A percentile compares a stretch with the other conserved stretches of the same genome.
phyloP scores from a whole-genome alignment of 192 early-diverging fungal genomes.

The Rhizophagus clarus region DNA sequence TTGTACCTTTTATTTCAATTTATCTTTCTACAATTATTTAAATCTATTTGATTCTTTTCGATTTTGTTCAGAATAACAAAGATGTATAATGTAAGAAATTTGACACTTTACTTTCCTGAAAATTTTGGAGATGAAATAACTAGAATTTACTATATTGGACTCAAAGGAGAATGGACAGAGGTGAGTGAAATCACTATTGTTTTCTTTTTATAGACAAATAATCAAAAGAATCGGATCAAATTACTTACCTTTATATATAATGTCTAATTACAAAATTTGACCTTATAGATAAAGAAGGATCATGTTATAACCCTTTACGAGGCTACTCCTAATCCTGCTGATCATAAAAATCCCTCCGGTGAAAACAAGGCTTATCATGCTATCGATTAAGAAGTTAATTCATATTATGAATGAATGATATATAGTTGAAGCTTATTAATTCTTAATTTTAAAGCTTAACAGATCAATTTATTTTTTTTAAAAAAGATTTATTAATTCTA shows the following conservation, averaged over 20 bases:
- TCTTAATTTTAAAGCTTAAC: neutral
- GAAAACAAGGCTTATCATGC: constrained; percentile 51
- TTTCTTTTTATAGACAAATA: neutral
- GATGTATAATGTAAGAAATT: constrained; percentile 74
- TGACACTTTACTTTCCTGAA: constrained; percentile 80
- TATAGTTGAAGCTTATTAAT: no score
- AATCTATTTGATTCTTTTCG: neutral
- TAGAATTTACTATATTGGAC: constrained; percentile 77
- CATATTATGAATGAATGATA: no score
- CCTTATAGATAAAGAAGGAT: constrained; percentile 57
- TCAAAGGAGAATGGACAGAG: constrained; percentile 90
- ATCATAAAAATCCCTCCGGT: constrained; percentile 63
- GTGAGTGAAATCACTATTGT: constrained; percentile 40
- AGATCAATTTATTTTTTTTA: neutral
- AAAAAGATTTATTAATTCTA: neutral
- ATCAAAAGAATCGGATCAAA: neutral
- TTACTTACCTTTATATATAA: neutral
- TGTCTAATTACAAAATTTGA: neutral
- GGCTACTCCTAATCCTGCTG: constrained; percentile 68
- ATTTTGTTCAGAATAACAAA: constrained; percentile 58
- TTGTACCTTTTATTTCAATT: neutral
- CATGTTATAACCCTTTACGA: constrained; percentile 77
- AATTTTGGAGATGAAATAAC: constrained; percentile 82
- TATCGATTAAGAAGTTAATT: constrained; percentile 40
- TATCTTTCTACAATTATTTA: neutral